These are phyloP conservation scores for Solanum appendiculatum DNA, from an alignment of 257 asterid species.

Conservation along the genomic window DNA sequence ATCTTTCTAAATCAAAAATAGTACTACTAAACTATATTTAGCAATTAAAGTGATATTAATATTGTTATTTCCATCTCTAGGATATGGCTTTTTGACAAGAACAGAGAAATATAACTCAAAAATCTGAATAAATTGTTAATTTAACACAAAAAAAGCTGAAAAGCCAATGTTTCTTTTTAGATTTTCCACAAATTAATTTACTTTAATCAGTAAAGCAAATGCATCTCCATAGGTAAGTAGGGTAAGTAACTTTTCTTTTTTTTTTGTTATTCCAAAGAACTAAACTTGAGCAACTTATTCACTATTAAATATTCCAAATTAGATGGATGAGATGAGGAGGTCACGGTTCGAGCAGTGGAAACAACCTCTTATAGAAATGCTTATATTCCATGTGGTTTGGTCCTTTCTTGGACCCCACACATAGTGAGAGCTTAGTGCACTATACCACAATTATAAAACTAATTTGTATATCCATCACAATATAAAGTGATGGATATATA, in stretches of 20 bases:
- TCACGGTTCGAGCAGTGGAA: not conserved
- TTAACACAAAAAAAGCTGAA: not conserved
- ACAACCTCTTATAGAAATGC: not conserved
- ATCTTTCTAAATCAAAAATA: not conserved
- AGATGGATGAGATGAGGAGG: not conserved
- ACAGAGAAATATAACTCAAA: not conserved
- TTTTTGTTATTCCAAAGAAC: not conserved
- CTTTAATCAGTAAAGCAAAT: not conserved
- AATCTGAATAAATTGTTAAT: too few relatives aligned
- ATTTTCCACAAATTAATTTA: not conserved
- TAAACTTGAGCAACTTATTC: not conserved
- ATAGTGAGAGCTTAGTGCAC: not conserved
- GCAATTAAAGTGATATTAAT: not conserved
- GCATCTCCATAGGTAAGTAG: not conserved
- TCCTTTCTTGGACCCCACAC: rapidly evolving
- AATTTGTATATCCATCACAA: not conserved
- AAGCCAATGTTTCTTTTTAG: not conserved
- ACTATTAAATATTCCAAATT: not conserved
- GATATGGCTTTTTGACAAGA: not conserved
- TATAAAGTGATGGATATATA: not conserved
- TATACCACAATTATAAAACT: not conserved
- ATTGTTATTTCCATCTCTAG: not conserved
- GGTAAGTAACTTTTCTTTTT: not conserved
- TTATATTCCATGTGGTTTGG: rapidly evolving
- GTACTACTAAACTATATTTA: not conserved